phyloP scores from a whole-genome alignment of 768 basidiomycete species.

The Suillus bovinus region DNA sequence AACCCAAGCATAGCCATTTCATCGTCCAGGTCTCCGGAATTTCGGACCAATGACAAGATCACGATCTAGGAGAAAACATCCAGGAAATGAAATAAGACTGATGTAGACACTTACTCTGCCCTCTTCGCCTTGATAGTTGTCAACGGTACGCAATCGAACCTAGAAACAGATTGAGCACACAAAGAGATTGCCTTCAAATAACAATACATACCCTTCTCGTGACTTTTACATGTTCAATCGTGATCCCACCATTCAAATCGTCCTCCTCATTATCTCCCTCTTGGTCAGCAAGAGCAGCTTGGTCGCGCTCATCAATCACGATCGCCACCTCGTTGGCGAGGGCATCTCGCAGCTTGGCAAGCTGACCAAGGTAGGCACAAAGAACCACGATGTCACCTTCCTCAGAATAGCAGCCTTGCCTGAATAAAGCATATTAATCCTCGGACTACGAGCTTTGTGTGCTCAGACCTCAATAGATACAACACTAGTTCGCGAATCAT shows the following conservation, averaged over 20 bases:
- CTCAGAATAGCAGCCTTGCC: slow-evolving; percentile 48
- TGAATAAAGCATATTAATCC: slow-evolving; percentile 16
- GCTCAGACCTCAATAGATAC: slow-evolving; percentile 44
- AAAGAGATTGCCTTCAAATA: background rate
- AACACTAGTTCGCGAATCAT: slow-evolving; percentile 57
- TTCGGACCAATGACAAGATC: slow-evolving; percentile 74
- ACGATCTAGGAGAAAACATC: slow-evolving; percentile 47
- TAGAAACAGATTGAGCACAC: slow-evolving; percentile 22
- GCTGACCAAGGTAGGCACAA: slow-evolving; percentile 54
- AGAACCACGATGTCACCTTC: slow-evolving; percentile 55
- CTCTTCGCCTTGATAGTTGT: slow-evolving; percentile 80
- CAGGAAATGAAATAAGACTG: background rate
- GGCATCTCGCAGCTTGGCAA: slow-evolving; percentile 44
- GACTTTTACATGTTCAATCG: slow-evolving; percentile 51
- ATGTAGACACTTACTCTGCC: slow-evolving; percentile 42
- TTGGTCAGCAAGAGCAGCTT: slow-evolving; percentile 55
- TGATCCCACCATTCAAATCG: slow-evolving; percentile 13
- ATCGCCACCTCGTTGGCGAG: slow-evolving; percentile 53
- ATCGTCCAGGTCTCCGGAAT: slow-evolving; percentile 52
- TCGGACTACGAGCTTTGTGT: background rate
- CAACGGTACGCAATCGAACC: slow-evolving; percentile 73
- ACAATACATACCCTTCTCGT: slow-evolving; percentile 47
- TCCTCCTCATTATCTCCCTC: slow-evolving; percentile 38
- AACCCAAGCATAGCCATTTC: slow-evolving; percentile 22
- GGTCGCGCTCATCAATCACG: slow-evolving; percentile 69